Evolutionary conservation across 1,284 basidiomycete genomes (phyloP).

Genomic region (Pholiota adiposa): DNA sequence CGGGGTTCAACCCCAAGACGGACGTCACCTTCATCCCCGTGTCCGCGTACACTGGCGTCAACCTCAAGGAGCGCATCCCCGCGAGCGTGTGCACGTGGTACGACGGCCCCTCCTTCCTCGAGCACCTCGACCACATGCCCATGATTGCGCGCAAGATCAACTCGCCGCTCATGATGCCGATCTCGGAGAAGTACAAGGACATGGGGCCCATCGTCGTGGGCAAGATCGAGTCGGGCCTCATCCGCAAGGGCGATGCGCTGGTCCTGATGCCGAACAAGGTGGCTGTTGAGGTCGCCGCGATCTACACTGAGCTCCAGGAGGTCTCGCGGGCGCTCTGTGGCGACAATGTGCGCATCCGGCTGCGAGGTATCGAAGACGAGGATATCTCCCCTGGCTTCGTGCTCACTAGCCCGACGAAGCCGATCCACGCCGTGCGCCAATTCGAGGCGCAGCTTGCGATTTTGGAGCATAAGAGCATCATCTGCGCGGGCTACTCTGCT

Average conservation of each 20-base stretch:
- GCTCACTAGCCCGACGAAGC: conserved; percentile 75
- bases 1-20: conserved; percentile 93
- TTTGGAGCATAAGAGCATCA: conserved; percentile 95
- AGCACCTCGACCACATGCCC: conserved; percentile 83
- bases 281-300: conserved; percentile 80
- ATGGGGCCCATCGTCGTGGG: conserved; percentile 96
- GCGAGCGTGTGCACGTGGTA: conserved; percentile 81
- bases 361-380: conserved; percentile 91
- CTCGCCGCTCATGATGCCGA: conserved; percentile 93
- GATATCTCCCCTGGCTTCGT: conserved; percentile 93
- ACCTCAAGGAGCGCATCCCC: conserved; percentile 84
- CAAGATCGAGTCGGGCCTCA: conserved; percentile 91
- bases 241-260: conserved; percentile 85
- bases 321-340: conserved; percentile 80
- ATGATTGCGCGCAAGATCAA: conserved; percentile 91
- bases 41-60: conserved; percentile 88
- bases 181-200: conserved; percentile 98
- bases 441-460: conserved; percentile 97
- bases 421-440: conserved; percentile 85
- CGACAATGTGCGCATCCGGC: conserved; percentile 91
- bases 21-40: conserved; percentile 92
- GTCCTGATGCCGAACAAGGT: conserved; percentile 92
- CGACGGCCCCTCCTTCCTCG: conserved; percentile 82
- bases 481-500: conserved; percentile 91
- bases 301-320: conserved; percentile 92